Evolutionary conservation across 805 yeast species (phyloP).

Genomic region (Diddensiella transvaalensis): DNA sequence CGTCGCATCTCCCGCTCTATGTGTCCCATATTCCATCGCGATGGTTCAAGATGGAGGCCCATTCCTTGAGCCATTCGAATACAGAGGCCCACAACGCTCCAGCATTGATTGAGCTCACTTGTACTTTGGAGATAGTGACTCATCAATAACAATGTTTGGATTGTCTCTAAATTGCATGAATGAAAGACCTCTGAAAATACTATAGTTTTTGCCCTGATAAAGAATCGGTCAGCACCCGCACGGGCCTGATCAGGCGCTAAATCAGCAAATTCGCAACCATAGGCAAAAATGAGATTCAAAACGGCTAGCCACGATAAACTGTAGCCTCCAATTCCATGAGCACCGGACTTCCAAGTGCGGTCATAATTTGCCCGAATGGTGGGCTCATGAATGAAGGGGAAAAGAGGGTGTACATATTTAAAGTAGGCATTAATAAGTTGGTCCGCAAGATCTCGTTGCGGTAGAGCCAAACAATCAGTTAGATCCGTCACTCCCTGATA

Average conservation of each 20-base stretch:
- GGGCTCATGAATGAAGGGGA: conserved; percentile 30
- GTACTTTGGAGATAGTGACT: conserved; percentile 32
- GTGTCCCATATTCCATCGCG: conserved; percentile 12
- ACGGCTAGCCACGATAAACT: conserved; percentile 25
- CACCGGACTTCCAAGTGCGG: conserved; percentile 6
- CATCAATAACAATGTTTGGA: conserved; percentile 28
- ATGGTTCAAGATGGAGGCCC: conserved; percentile 34
- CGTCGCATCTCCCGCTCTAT: conserved; percentile 28
- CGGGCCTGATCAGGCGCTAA: conserved; percentile 13
- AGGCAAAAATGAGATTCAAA: conserved; percentile 28
- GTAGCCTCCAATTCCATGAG: conserved; percentile 19
- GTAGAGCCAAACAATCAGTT: conserved; percentile 15
- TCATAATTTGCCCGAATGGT: conserved; percentile 4
- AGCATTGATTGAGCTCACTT: conserved; percentile 34
- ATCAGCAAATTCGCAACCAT: conserved; percentile 26
- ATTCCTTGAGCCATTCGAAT: conserved; percentile 44
- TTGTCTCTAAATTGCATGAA: conserved; percentile 24
- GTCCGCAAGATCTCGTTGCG: conserved; percentile 28
- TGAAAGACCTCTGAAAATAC: conserved; percentile 26
- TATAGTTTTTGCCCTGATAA: conserved; percentile 26
- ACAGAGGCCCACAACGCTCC: conserved; percentile 44
- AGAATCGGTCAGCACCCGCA: conserved; percentile 18
- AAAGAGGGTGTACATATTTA: conserved; percentile 26
- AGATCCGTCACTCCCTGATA: conserved; percentile 5
- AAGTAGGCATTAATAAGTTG: conserved; percentile 26